Evolutionary conservation across 2,329 filamentous ascomycete genomes (phyloP).

Genomic region (Hirsutella rhossiliensis): DNA sequence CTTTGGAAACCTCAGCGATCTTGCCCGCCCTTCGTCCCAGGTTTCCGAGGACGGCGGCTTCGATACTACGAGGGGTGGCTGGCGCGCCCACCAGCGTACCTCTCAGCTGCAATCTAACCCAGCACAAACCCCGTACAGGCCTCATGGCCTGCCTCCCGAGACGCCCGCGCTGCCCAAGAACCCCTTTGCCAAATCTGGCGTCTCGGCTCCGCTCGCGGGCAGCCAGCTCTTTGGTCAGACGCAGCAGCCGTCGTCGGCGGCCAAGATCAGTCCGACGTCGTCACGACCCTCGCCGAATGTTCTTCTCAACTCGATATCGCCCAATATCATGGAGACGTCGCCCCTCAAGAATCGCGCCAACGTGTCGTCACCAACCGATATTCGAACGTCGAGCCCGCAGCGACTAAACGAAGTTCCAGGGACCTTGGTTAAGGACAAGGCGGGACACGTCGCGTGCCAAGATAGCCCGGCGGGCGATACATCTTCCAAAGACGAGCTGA

Average conservation of each 20-base stretch:
- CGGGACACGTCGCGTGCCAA: constrained; percentile 6
- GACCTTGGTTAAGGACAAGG: constrained; percentile 12
- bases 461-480: constrained; percentile 14
- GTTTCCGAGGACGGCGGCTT: constrained; percentile 28
- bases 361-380: constrained; percentile 30
- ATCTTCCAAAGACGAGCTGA: constrained; percentile 16
- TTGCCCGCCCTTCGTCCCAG: constrained; percentile 26
- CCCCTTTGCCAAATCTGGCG: constrained; percentile 28
- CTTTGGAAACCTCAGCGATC: constrained; percentile 25
- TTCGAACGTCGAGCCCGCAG: constrained; percentile 28
- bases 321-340: constrained; percentile 31
- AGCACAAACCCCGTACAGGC: constrained; percentile 18
- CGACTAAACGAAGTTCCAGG: constrained; percentile 17
- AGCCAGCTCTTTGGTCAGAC: constrained; percentile 44
- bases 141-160: constrained; percentile 23
- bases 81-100: constrained; percentile 22
- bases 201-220: constrained; percentile 23
- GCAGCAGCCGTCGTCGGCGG: constrained; percentile 38
- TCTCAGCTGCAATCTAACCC: constrained; percentile 18
- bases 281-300: constrained; percentile 42
- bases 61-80: constrained; percentile 24
- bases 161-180: constrained; percentile 38
- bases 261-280: constrained; percentile 43
- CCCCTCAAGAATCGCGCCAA: constrained; percentile 37
- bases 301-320: constrained; percentile 32